Evolutionary conservation across 2,329 filamentous ascomycete genomes (phyloP).

Genomic region (Penicillium sp.): DNA sequence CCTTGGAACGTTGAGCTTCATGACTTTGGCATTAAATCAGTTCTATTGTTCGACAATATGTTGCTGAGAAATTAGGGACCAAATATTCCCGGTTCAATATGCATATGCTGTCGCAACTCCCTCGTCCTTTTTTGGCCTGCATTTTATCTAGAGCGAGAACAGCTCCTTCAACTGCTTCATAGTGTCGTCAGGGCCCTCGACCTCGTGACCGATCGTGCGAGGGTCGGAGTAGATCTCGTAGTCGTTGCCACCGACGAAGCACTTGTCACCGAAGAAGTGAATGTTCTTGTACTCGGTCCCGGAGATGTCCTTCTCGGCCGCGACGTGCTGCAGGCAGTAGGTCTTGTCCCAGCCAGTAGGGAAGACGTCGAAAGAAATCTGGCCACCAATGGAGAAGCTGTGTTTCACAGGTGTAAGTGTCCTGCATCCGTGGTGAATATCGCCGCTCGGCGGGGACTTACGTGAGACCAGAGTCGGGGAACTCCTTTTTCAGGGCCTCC

Average conservation of each 20-base stretch:
- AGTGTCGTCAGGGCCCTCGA: constrained; percentile 79
- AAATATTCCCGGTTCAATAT: constrained; percentile 6
- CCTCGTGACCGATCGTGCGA: constrained; percentile 80
- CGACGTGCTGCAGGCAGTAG: constrained; percentile 86
- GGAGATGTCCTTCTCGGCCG: constrained; percentile 70
- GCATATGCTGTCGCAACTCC: constrained; percentile 20
- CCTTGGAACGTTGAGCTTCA: not conserved
- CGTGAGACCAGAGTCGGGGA: constrained; percentile 80
- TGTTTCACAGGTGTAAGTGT: constrained; percentile 5
- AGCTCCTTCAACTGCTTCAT: constrained; percentile 74
- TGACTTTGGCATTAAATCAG: constrained; percentile 4
- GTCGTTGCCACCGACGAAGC: constrained; percentile 85
- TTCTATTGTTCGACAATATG: constrained; percentile 2
- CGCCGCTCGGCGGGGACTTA: constrained; percentile 49
- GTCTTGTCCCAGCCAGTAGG: constrained; percentile 98
- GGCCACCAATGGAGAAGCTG: constrained; percentile 90
- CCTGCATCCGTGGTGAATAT: constrained; percentile 5
- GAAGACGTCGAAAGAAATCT: constrained; percentile 99
- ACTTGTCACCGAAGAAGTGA: constrained; percentile 99
- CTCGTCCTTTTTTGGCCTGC: not conserved
- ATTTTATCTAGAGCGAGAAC: constrained; percentile 60
- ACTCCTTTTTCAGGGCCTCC: constrained; percentile 71
- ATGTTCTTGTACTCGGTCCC: constrained; percentile 72
- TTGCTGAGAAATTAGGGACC: not conserved
- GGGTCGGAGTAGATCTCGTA: constrained; percentile 86